Evolutionary conservation across 495 filamentous ascomycete genomes (phyloP).

Genomic region (Penicillium odoratum): DNA sequence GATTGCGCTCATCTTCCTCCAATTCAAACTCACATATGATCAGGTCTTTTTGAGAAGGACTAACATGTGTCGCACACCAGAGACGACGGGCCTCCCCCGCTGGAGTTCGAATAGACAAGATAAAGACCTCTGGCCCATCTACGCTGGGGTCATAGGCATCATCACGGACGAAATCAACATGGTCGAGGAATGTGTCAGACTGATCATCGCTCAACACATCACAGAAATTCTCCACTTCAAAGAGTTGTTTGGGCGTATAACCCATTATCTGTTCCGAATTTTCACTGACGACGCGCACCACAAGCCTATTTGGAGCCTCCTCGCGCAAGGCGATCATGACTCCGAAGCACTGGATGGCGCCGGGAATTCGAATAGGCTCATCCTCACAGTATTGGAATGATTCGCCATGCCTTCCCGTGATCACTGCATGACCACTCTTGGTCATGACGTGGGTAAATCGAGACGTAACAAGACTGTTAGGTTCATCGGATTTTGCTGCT

Average conservation of each 20-base stretch:
- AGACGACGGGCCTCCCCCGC: slow-evolving; percentile 58
- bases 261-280: slow-evolving; percentile 78
- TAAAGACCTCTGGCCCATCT: slow-evolving; percentile 87
- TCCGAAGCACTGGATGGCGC: slow-evolving; percentile 87
- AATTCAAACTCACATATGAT: slow-evolving; percentile 92
- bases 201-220: slow-evolving; percentile 84
- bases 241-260: slow-evolving; percentile 76
- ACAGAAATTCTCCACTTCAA: slow-evolving; percentile 70
- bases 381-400: slow-evolving; percentile 83
- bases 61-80: slow-evolving; percentile 88
- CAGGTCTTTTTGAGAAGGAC: slow-evolving; percentile 61
- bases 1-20: slow-evolving; percentile 75
- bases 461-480: slow-evolving; percentile 54
- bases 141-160: slow-evolving; percentile 64
- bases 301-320: slow-evolving; percentile 62
- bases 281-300: slow-evolving; percentile 81
- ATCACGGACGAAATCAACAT: slow-evolving; percentile 83
- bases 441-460: slow-evolving; percentile 81
- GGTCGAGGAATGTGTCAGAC: slow-evolving; percentile 76
- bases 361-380: slow-evolving; percentile 90
- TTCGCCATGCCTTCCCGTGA: slow-evolving; percentile 73
- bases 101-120: slow-evolving; percentile 63
- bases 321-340: slow-evolving; percentile 76
- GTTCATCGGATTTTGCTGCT: slow-evolving; percentile 27
- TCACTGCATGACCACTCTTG: slow-evolving; percentile 79